Evolutionary conservation across 192 early-diverging fungal genomes (phyloP), one percentile per base, ranked within the genome.

Genomic region (Backusella australiensis): DNA sequence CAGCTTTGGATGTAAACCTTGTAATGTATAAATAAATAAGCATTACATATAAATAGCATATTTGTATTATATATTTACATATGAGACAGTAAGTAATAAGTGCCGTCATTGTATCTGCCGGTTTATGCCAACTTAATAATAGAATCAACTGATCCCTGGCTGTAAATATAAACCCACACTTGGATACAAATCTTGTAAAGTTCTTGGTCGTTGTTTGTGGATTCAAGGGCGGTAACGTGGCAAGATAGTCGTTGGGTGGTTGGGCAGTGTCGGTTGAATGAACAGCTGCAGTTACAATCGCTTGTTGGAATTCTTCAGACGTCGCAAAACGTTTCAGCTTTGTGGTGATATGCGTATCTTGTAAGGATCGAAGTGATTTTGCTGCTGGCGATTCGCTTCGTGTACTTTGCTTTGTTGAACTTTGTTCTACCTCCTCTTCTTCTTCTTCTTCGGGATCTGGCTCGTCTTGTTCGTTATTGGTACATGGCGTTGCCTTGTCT

Each of bases 111-210:
- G 92, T 91, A 73, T 89, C 86, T n/a, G 87, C 74, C 2, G 90
- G 82, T 67, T 92, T 89, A 73, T 91, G 87, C 94, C 93, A 95
- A 19, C 83, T 86, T 49, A 95, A 67, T 21, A 95, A 73, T 36
- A 86, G 81, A n/a, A 86, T 81, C 35, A 93, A 75, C 32, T 68
- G 71, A 67, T 94, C 91, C 74, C 92, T 86, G 67, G 88, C 82
- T 52, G 80, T 83, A 73, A 95, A 92, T 34, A 93, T 71, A 26
- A 85, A 86, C 0, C 91, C 87, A 38, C 91, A 82, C 34, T 90
- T 85, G 53, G 89, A 81, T 0, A 94, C 90, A 78, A 95, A 93
- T 29, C 85, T 77, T 38, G 89, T 86, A 71, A 92, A 92, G 75
- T 94, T 94, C 38, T 87, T 85, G 0, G 91, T 90, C 0, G 91